phyloP scores from a whole-genome alignment of 73 alveolate species.

The Tetrahymena elliotti region DNA sequence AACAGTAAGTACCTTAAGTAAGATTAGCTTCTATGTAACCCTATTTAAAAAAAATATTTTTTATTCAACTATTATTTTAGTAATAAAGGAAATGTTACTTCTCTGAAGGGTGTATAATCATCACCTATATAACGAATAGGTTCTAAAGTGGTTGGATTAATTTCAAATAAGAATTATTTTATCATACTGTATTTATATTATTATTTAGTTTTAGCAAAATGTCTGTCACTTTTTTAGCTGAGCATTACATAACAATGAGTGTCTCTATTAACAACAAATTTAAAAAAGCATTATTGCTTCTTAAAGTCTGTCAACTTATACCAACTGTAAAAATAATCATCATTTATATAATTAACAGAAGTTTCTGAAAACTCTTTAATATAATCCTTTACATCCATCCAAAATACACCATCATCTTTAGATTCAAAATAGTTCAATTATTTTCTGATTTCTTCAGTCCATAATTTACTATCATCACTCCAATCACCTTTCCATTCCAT shows the following conservation, averaged over 20 bases:
- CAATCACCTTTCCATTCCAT: constrained; percentile 95
- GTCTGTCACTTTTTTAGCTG: background rate
- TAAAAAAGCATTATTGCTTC: background rate
- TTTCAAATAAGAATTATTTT: background rate
- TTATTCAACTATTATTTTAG: background rate
- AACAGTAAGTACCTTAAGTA: background rate
- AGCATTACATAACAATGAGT: background rate
- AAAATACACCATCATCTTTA: constrained; percentile 78
- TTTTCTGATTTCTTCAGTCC: constrained; percentile 87
- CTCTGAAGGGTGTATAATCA: background rate
- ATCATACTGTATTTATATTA: background rate
- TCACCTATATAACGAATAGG: background rate
- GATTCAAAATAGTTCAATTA: constrained; percentile 25
- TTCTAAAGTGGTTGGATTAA: background rate
- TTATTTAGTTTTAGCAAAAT: background rate
- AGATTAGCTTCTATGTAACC: background rate
- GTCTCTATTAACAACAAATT: background rate
- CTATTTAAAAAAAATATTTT: background rate
- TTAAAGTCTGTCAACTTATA: background rate
- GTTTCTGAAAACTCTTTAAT: constrained; percentile 47
- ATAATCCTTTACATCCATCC: constrained; percentile 77
- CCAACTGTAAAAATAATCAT: background rate
- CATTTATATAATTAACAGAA: background rate
- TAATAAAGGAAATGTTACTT: background rate
- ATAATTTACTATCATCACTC: constrained; percentile 71